Conservation (phyloP, 257 asterid genomes). For the Ligustrum vulgare region DNA sequence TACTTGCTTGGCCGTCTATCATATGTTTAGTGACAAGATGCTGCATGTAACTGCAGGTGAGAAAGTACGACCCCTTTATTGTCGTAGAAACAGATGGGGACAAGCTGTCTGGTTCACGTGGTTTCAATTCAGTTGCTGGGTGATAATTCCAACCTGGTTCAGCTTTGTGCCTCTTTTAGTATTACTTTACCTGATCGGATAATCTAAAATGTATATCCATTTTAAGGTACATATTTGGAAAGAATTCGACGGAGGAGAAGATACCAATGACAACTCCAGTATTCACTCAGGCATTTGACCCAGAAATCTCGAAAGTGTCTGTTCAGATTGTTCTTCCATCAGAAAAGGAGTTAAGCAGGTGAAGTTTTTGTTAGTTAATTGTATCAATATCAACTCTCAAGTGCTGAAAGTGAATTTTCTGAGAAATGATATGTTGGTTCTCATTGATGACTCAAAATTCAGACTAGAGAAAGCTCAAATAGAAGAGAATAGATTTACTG, state of each 20-base stretch:
- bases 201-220: constrained; percentile 9
- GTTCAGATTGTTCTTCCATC: constrained; percentile 86
- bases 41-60: constrained; percentile 42
- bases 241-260: constrained; percentile 72
- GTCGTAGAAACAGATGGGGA: constrained; percentile 85
- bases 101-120: constrained; percentile 72
- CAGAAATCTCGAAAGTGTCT: constrained; percentile 55
- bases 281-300: constrained; percentile 65
- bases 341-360: constrained; percentile 72
- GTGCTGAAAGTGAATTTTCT: not conserved
- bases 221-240: constrained; percentile 80
- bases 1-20: not conserved
- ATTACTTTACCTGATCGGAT: not conserved
- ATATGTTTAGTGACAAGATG: not conserved
- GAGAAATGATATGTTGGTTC: not conserved
- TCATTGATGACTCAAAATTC: not conserved
- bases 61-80: constrained; percentile 69
- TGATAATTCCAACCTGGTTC: constrained; percentile 27
- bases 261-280: constrained; percentile 94
- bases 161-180: not conserved
- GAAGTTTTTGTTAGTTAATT: constrained; percentile 13
- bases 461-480: not conserved
- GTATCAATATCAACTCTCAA: not conserved
- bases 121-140: constrained; percentile 96
- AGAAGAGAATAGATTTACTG: not conserved